Percentiles rank a stretch among this genome's conserved stretches.
These are phyloP conservation scores for Microdochium paspali DNA, from an alignment of 2,329 filamentous ascomycete species.

Conservation along the genomic window DNA sequence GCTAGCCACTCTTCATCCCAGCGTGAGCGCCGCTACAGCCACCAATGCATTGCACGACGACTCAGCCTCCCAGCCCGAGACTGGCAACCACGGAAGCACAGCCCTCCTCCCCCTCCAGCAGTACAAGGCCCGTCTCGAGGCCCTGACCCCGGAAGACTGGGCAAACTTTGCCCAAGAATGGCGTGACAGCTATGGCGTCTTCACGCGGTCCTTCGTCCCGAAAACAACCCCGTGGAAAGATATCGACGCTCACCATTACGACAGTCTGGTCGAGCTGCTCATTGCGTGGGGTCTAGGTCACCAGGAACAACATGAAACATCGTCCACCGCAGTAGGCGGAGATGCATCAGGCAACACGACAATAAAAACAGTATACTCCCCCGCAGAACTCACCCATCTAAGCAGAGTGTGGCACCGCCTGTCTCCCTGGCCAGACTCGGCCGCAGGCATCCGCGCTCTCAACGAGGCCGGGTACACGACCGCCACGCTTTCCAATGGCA, in stretches of 20 bases:
- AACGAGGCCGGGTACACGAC: constrained; percentile 44
- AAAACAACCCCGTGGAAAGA: constrained; percentile 48
- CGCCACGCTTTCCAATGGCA: constrained; percentile 68
- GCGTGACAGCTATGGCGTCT: constrained; percentile 53
- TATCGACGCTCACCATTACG: constrained; percentile 62
- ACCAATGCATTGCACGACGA: too few relatives aligned
- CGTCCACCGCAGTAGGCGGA: background rate
- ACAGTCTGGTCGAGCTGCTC: constrained; percentile 52
- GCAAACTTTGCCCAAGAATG: constrained; percentile 59
- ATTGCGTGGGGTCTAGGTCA: constrained; percentile 41
- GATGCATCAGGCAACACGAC: background rate
- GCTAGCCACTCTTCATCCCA: constrained; percentile 31
- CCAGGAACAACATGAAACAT: background rate
- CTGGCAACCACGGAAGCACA: constrained; percentile 6
- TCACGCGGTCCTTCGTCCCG: constrained; percentile 45
- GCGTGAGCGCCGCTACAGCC: too few relatives aligned
- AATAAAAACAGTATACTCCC: constrained; percentile 39
- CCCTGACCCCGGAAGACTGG: constrained; percentile 51
- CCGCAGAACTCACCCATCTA: constrained; percentile 53
- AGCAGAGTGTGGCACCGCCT: constrained; percentile 65
- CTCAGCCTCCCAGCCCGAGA: too few relatives aligned
- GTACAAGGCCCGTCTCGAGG: constrained; percentile 35
- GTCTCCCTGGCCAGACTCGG: constrained; percentile 57
- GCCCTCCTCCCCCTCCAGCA: constrained; percentile 31
- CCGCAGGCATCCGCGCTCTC: constrained; percentile 44